Evolutionary conservation across 495 filamentous ascomycete species (phyloP), one percentile per base, ranked within the genome.

Genomic region (Penicillium tannophilum): DNA sequence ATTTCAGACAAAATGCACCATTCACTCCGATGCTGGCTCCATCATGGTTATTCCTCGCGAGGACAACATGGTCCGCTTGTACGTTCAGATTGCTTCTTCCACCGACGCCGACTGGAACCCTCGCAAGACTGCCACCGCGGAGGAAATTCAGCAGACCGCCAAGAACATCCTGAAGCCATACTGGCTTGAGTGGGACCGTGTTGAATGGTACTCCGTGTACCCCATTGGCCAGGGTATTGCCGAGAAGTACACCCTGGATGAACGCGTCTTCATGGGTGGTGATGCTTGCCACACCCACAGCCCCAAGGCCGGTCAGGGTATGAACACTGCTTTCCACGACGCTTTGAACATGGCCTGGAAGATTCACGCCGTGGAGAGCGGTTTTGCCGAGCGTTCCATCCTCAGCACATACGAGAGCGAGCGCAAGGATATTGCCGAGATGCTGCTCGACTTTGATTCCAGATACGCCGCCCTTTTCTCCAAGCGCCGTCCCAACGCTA

Each of bases 1-100:
- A n/a, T 28, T 74, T 42, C 59, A 92, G 91, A 93, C 92, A 81
- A 96, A 96, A 84, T 95, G 91, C 74, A 96, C 91, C 0, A 86
- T 88, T 58, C 82, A 85, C 66, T 84, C 82, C 6, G 75, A 84
- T 56, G 72, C 73, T 23, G 89, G 89, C 20, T 88, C 84, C n/a
- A 80, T 92, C 62, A 90, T 92, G 84, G 78, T 90, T 20, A 89
- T 92, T 49, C 89, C 89, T 7, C 82, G 89, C 55, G 88, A 91
- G 61, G 86, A 95, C 88, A 86, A 87, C 70, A 79, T 89, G 66
- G 87, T 90, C 43, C 85, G 88, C 17, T 72, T 93, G 6, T 93
- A 92, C 65, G 88, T 91, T 41, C 88, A 91, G 68, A 84, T 92
- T 42, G 78, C 84, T 17, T 85, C 84, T 12, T 87, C 84, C 8